phyloP scores from a whole-genome alignment of 495 filamentous ascomycete species.

The Daldinia caldariorum region DNA sequence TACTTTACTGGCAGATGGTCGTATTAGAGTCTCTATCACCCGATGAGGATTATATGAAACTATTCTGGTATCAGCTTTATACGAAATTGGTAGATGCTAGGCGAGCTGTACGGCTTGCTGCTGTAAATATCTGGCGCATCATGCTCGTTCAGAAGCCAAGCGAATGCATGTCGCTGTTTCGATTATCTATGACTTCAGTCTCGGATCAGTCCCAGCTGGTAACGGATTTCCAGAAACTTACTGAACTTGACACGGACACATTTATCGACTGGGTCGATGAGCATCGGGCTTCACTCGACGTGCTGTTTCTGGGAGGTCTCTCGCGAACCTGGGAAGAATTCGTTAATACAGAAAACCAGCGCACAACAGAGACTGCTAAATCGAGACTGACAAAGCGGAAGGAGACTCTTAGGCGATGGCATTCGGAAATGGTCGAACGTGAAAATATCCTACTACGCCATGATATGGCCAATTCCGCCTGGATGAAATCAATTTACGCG shows the following conservation, averaged over 20 bases:
- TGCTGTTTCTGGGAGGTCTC: slow-evolving; percentile 79
- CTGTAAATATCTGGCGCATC: slow-evolving; percentile 87
- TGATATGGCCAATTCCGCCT: slow-evolving; percentile 83
- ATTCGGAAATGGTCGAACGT: slow-evolving; percentile 67
- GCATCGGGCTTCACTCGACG: slow-evolving; percentile 80
- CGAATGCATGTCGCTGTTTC: slow-evolving; percentile 78
- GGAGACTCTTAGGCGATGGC: slow-evolving; percentile 84
- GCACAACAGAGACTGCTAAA: slow-evolving; percentile 75
- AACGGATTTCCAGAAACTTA: slow-evolving; percentile 82
- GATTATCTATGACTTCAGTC: slow-evolving; percentile 68
- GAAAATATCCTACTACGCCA: slow-evolving; percentile 80
- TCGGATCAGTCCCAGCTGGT: slow-evolving; percentile 76
- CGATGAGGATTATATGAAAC: slow-evolving; percentile 78
- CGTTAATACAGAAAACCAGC: slow-evolving; percentile 78
- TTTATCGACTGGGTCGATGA: slow-evolving; percentile 91
- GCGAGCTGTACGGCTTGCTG: slow-evolving; percentile 72
- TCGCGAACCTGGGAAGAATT: slow-evolving; percentile 87
- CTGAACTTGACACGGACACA: slow-evolving; percentile 83
- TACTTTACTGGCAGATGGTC: slow-evolving; percentile 95
- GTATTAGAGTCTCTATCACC: slow-evolving; percentile 78
- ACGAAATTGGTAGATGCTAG: slow-evolving; percentile 75
- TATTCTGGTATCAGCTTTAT: slow-evolving; percentile 92
- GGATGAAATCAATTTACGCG: slow-evolving; percentile 93
- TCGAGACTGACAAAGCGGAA: slow-evolving; percentile 74
- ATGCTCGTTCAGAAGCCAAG: slow-evolving; percentile 91